Conservation (phyloP, 495 filamentous ascomycete species). For the Aspergillus panamensis region DNA sequence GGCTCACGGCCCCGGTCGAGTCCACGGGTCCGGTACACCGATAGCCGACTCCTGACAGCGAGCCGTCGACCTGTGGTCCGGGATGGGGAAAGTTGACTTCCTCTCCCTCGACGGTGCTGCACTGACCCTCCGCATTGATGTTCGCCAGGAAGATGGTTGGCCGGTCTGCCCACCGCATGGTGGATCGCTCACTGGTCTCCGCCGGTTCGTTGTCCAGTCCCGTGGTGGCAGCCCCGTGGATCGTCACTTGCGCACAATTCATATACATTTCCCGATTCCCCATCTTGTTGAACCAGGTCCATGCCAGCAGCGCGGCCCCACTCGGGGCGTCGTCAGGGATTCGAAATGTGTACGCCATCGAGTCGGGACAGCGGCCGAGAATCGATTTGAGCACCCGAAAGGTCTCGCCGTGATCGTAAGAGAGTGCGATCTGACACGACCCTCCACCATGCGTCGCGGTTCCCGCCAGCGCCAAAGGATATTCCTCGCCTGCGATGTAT, state of each 20-base stretch:
- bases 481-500: not conserved
- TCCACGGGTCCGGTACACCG: too few relatives aligned
- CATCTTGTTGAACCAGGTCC: constrained; percentile 58
- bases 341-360: constrained; percentile 54
- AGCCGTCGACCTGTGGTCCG: too few relatives aligned
- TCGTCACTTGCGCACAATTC: constrained; percentile 59
- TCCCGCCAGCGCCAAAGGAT: not conserved
- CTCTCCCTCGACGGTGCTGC: constrained; percentile 17
- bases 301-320: constrained; percentile 51
- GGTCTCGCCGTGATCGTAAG: constrained; percentile 35
- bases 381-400: constrained; percentile 39
- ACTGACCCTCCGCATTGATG: constrained; percentile 37
- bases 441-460: constrained; percentile 34
- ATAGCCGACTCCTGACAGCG: too few relatives aligned
- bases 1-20: too few relatives aligned
- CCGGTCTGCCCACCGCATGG: constrained; percentile 20
- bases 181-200: constrained; percentile 45
- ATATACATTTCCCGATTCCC: constrained; percentile 63
- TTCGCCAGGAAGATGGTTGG: constrained; percentile 59
- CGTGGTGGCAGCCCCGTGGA: too few relatives aligned
- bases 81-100: constrained; percentile 11
- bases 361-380: constrained; percentile 39
- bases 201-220: too few relatives aligned
- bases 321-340: constrained; percentile 59
- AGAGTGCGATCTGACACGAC: constrained; percentile 45